phyloP scores from a whole-genome alignment of 805 yeast genomes.

The Wickerhamiella cacticola region DNA sequence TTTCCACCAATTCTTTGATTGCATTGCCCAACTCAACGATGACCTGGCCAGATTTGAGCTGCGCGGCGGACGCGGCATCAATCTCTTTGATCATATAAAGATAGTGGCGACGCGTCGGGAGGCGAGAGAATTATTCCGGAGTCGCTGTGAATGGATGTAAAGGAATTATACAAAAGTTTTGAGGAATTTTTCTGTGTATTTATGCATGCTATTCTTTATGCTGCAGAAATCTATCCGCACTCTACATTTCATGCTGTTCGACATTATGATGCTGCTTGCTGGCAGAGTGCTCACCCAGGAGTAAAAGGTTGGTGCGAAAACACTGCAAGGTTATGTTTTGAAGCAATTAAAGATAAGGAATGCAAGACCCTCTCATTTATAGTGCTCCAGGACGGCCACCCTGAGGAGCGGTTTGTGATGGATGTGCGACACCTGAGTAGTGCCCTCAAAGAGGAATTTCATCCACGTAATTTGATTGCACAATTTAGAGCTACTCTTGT shows the following conservation, averaged over 20 bases:
- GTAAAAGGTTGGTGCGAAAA: slow-evolving; percentile 35
- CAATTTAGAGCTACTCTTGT: slow-evolving; percentile 17
- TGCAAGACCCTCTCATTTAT: slow-evolving; percentile 25
- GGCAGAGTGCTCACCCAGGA: slow-evolving; percentile 37
- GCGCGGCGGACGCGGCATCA: slow-evolving; percentile 46
- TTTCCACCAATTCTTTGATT: slow-evolving; percentile 78
- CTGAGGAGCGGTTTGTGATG: slow-evolving; percentile 33
- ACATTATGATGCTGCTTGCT: slow-evolving; percentile 35
- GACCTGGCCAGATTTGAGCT: slow-evolving; percentile 87
- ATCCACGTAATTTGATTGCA: slow-evolving; percentile 10
- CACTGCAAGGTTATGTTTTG: slow-evolving; percentile 29
- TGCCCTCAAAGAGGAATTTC: slow-evolving; percentile 17
- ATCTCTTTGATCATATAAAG: slow-evolving; percentile 31
- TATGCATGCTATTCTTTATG: slow-evolving; percentile 44
- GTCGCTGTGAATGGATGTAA: slow-evolving; percentile 12
- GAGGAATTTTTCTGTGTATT: slow-evolving; percentile 41
- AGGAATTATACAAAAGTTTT: slow-evolving; percentile 25
- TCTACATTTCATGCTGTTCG: slow-evolving; percentile 37
- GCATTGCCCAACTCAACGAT: slow-evolving; percentile 66
- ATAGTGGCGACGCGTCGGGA: slow-evolving; percentile 1
- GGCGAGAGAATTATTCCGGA: neutral
- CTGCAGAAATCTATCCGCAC: slow-evolving; percentile 41
- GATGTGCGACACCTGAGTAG: slow-evolving; percentile 26
- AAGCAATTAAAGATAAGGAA: neutral
- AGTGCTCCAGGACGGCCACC: slow-evolving; percentile 29